phyloP scores from a whole-genome alignment of 345 rosid genomes.

The Abelmoschus esculentus region DNA sequence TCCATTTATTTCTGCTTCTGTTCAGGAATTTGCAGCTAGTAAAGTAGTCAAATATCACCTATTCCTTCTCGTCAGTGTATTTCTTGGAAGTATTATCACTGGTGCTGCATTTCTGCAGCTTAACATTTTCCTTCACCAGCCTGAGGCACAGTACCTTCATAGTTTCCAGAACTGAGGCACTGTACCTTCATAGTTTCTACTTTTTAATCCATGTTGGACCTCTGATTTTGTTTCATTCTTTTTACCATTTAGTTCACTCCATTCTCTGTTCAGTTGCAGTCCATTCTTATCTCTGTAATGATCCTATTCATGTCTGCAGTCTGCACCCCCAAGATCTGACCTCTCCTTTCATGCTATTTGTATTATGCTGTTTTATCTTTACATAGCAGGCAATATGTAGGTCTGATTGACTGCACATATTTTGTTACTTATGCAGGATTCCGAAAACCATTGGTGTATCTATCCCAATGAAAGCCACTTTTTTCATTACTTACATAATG shows the following conservation, averaged over 20 bases:
- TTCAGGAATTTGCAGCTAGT: background rate
- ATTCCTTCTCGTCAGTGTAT: conserved; percentile 77
- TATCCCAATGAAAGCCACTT: conserved; percentile 91
- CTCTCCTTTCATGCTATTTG: background rate
- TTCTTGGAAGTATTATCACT: conserved; percentile 78
- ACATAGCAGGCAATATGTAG: background rate
- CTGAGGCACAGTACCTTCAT: conserved; percentile 67
- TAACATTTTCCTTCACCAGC: conserved; percentile 48
- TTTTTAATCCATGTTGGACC: background rate
- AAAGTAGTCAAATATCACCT: conserved; percentile 35
- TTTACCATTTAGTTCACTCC: background rate
- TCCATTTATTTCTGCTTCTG: background rate
- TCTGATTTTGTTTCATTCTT: background rate
- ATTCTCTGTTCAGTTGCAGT: background rate
- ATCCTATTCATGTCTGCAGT: background rate
- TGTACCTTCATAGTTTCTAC: background rate
- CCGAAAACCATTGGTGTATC: conserved; percentile 69
- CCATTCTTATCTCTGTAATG: background rate
- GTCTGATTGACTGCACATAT: background rate
- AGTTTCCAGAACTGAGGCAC: background rate
- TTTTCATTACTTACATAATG: conserved; percentile 87
- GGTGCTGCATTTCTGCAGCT: conserved; percentile 94
- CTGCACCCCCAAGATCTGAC: background rate
- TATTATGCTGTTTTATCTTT: background rate
- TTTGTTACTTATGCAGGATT: conserved; percentile 36